Evolutionary conservation across 306 rosid genomes (phyloP).

Genomic region (Neltuma alba): DNA sequence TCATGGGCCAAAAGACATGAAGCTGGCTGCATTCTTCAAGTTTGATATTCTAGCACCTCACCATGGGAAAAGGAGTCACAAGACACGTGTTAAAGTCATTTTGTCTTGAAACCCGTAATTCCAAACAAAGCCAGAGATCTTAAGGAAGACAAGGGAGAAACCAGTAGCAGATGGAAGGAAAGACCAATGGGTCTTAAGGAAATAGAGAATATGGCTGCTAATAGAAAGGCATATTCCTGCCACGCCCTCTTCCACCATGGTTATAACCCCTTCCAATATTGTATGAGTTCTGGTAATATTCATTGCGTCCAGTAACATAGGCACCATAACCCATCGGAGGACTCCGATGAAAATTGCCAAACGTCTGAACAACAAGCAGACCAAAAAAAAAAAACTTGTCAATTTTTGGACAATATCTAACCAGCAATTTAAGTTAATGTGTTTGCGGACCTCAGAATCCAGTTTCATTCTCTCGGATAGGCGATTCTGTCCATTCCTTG

Average conservation of each 20-base stretch:
- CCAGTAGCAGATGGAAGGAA: slow-evolving; percentile 15
- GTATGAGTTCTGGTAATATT: slow-evolving; percentile 44
- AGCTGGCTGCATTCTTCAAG: slow-evolving; percentile 33
- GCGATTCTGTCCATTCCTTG: slow-evolving; percentile 53
- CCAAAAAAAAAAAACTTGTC: slow-evolving; percentile 9
- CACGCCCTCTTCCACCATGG: slow-evolving; percentile 53
- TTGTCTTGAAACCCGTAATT: background rate
- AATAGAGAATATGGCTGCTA: slow-evolving; percentile 22
- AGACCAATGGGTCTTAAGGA: slow-evolving; percentile 2
- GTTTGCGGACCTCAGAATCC: slow-evolving; percentile 63
- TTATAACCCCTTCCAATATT: slow-evolving; percentile 60
- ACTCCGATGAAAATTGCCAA: slow-evolving; percentile 58
- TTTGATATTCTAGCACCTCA: slow-evolving; percentile 30
- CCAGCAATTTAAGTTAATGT: slow-evolving; percentile 25
- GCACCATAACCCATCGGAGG: slow-evolving; percentile 45
- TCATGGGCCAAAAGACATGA: slow-evolving; percentile 49
- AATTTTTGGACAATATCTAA: background rate
- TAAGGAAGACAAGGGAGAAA: slow-evolving; percentile 28
- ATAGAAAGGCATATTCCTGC: slow-evolving; percentile 49
- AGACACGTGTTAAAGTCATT: slow-evolving; percentile 22
- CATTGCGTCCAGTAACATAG: slow-evolving; percentile 55
- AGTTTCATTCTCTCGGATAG: slow-evolving; percentile 53
- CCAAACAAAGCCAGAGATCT: slow-evolving; percentile 30
- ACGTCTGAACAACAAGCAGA: slow-evolving; percentile 53
- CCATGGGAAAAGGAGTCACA: slow-evolving; percentile 1